Base-by-base conservation (phyloP, 768 basidiomycete genomes). In the Coprinellus micaceus region DNA sequence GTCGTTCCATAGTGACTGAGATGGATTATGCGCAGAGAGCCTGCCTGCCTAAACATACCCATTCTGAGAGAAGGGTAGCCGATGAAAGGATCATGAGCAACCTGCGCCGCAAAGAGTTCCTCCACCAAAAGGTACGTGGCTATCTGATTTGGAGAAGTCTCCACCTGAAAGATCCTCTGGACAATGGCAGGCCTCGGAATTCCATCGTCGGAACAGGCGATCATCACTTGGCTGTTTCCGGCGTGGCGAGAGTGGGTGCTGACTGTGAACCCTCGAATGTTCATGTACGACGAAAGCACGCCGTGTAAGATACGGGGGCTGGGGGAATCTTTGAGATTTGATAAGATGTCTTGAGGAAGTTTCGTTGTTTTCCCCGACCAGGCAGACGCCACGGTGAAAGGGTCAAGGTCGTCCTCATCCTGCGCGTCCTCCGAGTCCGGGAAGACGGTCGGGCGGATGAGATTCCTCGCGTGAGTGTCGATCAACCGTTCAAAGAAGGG, bases 401-500 rank as follows among this genome's bases (percentile, higher is more conserved):
- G 15, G 13, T 29, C 24, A 15, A 25, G 10, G 9, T 2, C 29
- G 24, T 13, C 28, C 26, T 29, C 26, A 13, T 22, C 10, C 3
- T 13, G 17, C 13, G 9, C 22, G 7, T 39, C 37, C 12, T 13
- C 37, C 3, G 48, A 25, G 15, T 26, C 48, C 13, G 29, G 26
- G 26, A 50, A 26, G 28, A 25, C 26, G 19, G 48, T 17, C 2
- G 28, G 17, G 2, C 22, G 11, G 2, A 13, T 21, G 21, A 13
- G 22, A 29, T 24, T 15, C 13, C 26, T 17, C 24, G 54, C 46
- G 26, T 61, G 52, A 22, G 59, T 53, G 13, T 63, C 41, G 29
- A 61, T 21, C 26, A 61, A 39, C 40, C 52, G 33, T 19, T 37
- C 24, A 48, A 63, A 47, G 40, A 56, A 40, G 7, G 40, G 17